Base-by-base conservation (phyloP, 2,329 filamentous ascomycete species). In the Trichoderma endophyticum region DNA sequence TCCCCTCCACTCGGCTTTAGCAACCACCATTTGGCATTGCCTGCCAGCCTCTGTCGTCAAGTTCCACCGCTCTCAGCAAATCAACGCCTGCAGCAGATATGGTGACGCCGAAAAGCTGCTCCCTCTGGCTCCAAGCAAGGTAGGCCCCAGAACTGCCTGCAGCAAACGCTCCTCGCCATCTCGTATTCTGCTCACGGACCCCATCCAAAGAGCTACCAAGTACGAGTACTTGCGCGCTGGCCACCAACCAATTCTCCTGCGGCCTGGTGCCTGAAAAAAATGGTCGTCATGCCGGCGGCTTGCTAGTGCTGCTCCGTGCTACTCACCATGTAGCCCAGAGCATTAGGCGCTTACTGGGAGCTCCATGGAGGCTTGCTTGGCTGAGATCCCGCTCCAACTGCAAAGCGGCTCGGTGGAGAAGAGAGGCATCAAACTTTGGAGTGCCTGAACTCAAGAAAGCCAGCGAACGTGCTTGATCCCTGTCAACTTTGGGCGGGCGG, bases 141-240 rank as follows among this genome's bases (percentile, higher is more conserved):
- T 26, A 56, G 36, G 39, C 56, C 66, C 66, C 54, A 48, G 54
- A 26, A 30, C 34, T 18, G 34, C 30, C 65, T 68, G 65, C 65
- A 68, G 65, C 65, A 68, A 60, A 15, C 59, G 34, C 36, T 48
- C 36, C 61, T 64, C 61, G 36, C 61, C 36, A 64, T 51, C 62
- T 69, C 66, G 66, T 69, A 69, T 69, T 69, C 56, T 48, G 66
- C 66, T 34, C 56, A 51, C 66, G 56, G 66, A 61, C 54, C 66
- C 65, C 65, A 39, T n/a, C 32, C 51, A 57, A 21, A 69, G n/a
- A 26, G 54, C 66, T 51, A 61, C 36, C 56, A 61, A 48, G 66
- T 51, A 39, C 43, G n/a, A 34, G n/a, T 24, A 65, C 9, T 26
- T 64, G 34, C 34, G 15, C 26, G 14, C 36, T 64, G 26, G 24